Evolutionary conservation across 164 flowering plant species (phyloP).

Genomic region (Magnolia officinalis): DNA sequence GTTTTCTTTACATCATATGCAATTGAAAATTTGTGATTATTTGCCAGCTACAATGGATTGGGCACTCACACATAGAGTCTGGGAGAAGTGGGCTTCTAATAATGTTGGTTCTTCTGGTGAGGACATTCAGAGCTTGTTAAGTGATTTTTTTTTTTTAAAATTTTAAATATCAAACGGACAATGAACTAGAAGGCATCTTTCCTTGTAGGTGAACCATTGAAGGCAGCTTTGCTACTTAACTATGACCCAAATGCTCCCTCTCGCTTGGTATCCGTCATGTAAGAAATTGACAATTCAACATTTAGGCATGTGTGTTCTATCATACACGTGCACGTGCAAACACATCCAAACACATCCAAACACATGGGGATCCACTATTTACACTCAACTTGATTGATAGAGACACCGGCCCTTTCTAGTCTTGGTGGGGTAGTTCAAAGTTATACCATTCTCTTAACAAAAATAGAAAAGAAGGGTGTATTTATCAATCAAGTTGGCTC

Average conservation of each 20-base stretch:
- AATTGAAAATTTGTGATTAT: background rate
- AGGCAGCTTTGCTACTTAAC: slow-evolving; percentile 80
- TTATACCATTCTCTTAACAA: no score
- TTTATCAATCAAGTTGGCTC: no score
- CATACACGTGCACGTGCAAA: background rate
- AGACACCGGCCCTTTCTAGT: no score
- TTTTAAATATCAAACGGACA: background rate
- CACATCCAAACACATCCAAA: background rate
- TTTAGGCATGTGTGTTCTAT: background rate
- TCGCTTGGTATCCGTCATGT: slow-evolving; percentile 75
- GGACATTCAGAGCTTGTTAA: background rate
- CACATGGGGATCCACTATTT: no score
- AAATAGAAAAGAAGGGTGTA: no score
- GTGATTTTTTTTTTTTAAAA: background rate
- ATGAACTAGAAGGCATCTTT: background rate
- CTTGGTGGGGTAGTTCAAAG: no score
- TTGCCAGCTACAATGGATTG: slow-evolving; percentile 41
- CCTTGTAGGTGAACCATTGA: slow-evolving; percentile 61
- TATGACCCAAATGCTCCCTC: slow-evolving; percentile 85
- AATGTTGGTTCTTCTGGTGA: slow-evolving; percentile 67
- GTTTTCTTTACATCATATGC: slow-evolving; percentile 2
- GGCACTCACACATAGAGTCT: slow-evolving; percentile 46
- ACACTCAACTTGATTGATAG: no score
- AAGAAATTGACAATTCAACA: slow-evolving; percentile 16
- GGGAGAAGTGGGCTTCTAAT: slow-evolving; percentile 82